Conservation (phyloP, 768 basidiomycete genomes). For the Tylopilus balloui region DNA sequence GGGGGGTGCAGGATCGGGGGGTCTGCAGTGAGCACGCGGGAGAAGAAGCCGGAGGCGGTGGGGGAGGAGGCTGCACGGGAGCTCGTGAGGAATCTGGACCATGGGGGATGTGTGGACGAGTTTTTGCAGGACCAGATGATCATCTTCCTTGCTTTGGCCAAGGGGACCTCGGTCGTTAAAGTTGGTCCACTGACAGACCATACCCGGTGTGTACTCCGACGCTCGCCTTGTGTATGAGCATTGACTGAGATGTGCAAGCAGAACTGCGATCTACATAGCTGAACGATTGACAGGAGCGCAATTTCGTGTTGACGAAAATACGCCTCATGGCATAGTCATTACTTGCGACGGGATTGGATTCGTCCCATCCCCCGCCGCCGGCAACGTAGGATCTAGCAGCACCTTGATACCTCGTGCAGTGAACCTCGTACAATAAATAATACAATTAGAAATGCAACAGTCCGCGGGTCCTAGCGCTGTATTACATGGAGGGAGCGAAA, state of each 20-base stretch:
- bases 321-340: slow-evolving; percentile 40
- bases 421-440: slow-evolving; percentile 10
- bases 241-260: slow-evolving; percentile 15
- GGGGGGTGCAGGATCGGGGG: slow-evolving; percentile 66
- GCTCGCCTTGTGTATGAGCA: background rate
- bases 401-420: slow-evolving; percentile 1
- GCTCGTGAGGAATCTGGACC: slow-evolving; percentile 50
- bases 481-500: slow-evolving; percentile 19
- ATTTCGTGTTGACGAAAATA: slow-evolving; percentile 50
- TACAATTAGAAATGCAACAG: slow-evolving; percentile 22
- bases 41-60: slow-evolving; percentile 40
- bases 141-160: slow-evolving; percentile 69
- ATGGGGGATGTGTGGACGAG: slow-evolving; percentile 73
- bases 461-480: slow-evolving; percentile 8
- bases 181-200: slow-evolving; percentile 60
- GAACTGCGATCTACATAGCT: slow-evolving; percentile 70
- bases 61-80: slow-evolving; percentile 61
- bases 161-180: slow-evolving; percentile 55
- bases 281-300: slow-evolving; percentile 64
- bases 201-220: slow-evolving; percentile 46
- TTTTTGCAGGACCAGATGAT: slow-evolving; percentile 73
- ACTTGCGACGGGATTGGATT: slow-evolving; percentile 66
- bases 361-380: slow-evolving; percentile 19
- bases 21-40: slow-evolving; percentile 58
- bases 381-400: background rate